Conservation (phyloP, 1,139 yeast genomes). For the Chernovozyma sophiae-reginae region DNA sequence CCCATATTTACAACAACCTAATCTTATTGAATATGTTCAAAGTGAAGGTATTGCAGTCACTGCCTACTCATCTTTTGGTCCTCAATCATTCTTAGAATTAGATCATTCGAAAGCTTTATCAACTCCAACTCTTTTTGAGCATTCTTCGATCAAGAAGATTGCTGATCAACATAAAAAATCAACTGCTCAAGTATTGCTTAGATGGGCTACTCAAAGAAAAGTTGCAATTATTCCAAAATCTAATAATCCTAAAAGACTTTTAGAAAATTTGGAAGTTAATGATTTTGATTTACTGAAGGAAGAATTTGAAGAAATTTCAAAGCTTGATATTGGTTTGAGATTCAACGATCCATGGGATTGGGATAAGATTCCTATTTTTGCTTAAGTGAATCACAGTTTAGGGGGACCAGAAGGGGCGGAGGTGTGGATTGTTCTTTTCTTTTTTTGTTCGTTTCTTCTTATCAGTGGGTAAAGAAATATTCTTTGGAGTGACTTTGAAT, state of each 20-base stretch:
- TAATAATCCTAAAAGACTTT: conserved; percentile 56
- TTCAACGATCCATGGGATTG: conserved; percentile 86
- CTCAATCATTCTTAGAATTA: conserved; percentile 65
- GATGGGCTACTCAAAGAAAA: conserved; percentile 80
- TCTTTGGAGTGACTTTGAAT: too few species aligned
- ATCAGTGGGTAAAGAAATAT: too few species aligned
- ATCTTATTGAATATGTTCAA: conserved; percentile 61
- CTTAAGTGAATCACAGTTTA: too few species aligned
- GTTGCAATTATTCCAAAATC: conserved; percentile 76
- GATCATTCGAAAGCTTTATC: conserved; percentile 45
- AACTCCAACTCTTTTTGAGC: conserved; percentile 53
- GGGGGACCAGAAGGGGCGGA: too few species aligned
- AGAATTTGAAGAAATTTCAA: conserved; percentile 50
- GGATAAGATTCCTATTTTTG: conserved; percentile 55
- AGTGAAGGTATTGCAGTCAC: conserved; percentile 63
- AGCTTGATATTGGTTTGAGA: conserved; percentile 65
- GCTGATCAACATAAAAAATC: conserved; percentile 51
- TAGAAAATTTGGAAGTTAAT: conserved; percentile 53
- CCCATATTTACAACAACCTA: conserved; percentile 80
- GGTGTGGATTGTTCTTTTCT: too few species aligned
- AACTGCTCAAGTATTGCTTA: conserved; percentile 62
- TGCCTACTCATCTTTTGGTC: conserved; percentile 85
- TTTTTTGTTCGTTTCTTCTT: too few species aligned
- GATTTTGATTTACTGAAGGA: conserved; percentile 51
- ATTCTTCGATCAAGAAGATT: conserved; percentile 47